phyloP scores from a whole-genome alignment of 2,329 filamentous ascomycete genomes.

The Calonectria naviculata region DNA sequence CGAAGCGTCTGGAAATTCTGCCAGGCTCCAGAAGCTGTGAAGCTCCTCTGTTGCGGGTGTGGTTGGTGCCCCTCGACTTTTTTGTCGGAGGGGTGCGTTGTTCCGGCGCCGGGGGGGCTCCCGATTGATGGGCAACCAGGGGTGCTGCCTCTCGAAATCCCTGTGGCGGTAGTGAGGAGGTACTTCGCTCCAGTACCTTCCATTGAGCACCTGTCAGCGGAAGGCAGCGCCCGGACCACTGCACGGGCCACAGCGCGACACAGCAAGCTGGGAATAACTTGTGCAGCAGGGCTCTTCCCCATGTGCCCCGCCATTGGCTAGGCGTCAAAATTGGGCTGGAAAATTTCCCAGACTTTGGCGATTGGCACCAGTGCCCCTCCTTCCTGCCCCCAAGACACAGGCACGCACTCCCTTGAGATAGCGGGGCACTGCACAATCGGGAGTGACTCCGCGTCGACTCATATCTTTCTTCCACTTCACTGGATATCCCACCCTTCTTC shows the following conservation, averaged over 20 bases:
- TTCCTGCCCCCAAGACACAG: constrained; percentile 15
- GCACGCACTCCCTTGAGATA: constrained; percentile 31
- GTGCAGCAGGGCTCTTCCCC: constrained; percentile 21
- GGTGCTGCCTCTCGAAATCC: neutral
- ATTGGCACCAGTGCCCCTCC: constrained; percentile 36
- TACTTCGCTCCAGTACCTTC: constrained; percentile 1
- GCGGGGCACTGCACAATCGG: constrained; percentile 37
- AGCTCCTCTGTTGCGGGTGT: constrained; percentile 32
- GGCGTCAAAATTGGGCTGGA: constrained; percentile 36
- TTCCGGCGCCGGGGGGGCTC: constrained; percentile 37
- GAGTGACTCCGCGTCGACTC: constrained; percentile 41
- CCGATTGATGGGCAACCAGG: neutral
- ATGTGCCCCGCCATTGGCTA: constrained; percentile 35
- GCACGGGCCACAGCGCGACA: constrained; percentile 29
- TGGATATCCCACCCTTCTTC: constrained; percentile 27
- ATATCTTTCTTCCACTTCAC: constrained; percentile 27
- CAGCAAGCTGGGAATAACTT: constrained; percentile 1
- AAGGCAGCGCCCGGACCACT: neutral
- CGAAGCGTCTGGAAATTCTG: constrained; percentile 44
- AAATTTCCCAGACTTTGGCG: constrained; percentile 37
- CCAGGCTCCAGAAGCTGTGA: constrained; percentile 44
- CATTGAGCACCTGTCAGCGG: neutral
- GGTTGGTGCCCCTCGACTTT: constrained; percentile 39
- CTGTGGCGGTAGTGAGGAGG: neutral
- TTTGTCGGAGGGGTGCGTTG: constrained; percentile 40